These are phyloP conservation scores for Oldenlandia corymbosa DNA, from an alignment of 257 asterid species.

Conservation along the genomic window DNA sequence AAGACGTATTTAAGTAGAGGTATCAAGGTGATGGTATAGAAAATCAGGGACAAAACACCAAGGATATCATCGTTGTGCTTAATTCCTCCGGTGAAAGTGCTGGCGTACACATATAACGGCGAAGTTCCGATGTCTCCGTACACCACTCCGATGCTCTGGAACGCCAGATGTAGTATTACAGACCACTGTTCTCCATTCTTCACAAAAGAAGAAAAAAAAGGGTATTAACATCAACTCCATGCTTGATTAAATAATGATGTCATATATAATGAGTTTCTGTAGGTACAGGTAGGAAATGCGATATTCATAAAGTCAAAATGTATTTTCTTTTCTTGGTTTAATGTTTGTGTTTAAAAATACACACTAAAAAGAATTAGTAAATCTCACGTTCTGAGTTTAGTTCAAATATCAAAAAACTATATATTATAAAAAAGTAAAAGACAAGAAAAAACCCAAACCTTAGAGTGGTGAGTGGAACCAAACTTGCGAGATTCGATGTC, in stretches of 20 bases:
- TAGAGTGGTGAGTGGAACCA: slow-evolving; percentile 4
- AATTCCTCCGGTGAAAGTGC: slow-evolving; percentile 36
- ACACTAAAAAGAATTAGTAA: too few relatives aligned
- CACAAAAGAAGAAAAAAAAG: too few relatives aligned
- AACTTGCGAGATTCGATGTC: slow-evolving; percentile 29
- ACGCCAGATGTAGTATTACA: slow-evolving; percentile 39
- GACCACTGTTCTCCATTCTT: slow-evolving; percentile 27
- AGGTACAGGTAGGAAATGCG: too few relatives aligned
- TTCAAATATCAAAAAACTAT: too few relatives aligned
- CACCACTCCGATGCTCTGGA: slow-evolving; percentile 58
- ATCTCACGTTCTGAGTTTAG: too few relatives aligned
- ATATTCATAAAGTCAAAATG: too few relatives aligned
- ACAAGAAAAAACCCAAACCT: slow-evolving; percentile 4
- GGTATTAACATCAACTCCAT: too few relatives aligned
- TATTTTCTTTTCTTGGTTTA: too few relatives aligned
- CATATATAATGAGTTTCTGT: too few relatives aligned
- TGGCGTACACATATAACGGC: slow-evolving; percentile 43
- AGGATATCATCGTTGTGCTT: slow-evolving; percentile 43
- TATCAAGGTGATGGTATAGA: slow-evolving; percentile 47
- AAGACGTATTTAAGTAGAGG: slow-evolving; percentile 50
- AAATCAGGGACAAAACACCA: slow-evolving; percentile 45
- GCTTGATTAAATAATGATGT: too few relatives aligned
- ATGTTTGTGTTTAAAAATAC: too few relatives aligned
- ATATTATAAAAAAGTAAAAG: neutral
- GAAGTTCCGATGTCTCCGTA: slow-evolving; percentile 68